Evolutionary conservation across 768 basidiomycete genomes (phyloP).

Genomic region (Pisolithus orientalis): DNA sequence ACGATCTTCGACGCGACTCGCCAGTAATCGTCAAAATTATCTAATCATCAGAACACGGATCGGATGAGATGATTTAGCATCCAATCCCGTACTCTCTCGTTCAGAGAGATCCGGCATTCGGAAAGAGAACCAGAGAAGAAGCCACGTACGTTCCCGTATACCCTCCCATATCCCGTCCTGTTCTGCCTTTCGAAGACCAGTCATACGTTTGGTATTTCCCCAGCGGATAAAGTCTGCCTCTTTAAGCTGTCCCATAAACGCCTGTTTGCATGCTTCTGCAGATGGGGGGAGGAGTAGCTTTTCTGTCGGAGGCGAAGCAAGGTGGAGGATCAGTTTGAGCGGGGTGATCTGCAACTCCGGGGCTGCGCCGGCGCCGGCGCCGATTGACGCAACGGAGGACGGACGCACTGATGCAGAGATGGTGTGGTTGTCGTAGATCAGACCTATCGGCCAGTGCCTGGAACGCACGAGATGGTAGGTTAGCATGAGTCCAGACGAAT

Average conservation of each 20-base stretch:
- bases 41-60: constrained; percentile 36
- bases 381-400: constrained; percentile 22
- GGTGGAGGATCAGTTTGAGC: constrained; percentile 77
- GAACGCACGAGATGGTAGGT: not conserved
- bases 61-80: constrained; percentile 16
- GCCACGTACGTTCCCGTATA: constrained; percentile 79
- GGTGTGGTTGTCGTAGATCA: constrained; percentile 84
- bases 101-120: not conserved
- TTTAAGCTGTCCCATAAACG: constrained; percentile 93
- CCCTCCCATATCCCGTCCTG: constrained; percentile 98
- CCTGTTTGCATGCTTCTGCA: constrained; percentile 83
- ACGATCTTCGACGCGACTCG: constrained; percentile 89
- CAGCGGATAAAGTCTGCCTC: constrained; percentile 97
- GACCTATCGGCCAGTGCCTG: constrained; percentile 98
- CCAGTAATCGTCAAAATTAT: constrained; percentile 95
- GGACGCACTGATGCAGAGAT: constrained; percentile 47
- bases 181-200: constrained; percentile 81
- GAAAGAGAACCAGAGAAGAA: constrained; percentile 1
- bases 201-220: constrained; percentile 94
- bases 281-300: constrained; percentile 77
- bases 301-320: constrained; percentile 81
- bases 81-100: constrained; percentile 4
- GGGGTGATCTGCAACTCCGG: constrained; percentile 41
- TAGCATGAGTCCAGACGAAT: not conserved
- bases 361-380: constrained; percentile 32